phyloP scores from a whole-genome alignment of 2,329 filamentous ascomycete species.

The Endoconidiophora polonica region DNA sequence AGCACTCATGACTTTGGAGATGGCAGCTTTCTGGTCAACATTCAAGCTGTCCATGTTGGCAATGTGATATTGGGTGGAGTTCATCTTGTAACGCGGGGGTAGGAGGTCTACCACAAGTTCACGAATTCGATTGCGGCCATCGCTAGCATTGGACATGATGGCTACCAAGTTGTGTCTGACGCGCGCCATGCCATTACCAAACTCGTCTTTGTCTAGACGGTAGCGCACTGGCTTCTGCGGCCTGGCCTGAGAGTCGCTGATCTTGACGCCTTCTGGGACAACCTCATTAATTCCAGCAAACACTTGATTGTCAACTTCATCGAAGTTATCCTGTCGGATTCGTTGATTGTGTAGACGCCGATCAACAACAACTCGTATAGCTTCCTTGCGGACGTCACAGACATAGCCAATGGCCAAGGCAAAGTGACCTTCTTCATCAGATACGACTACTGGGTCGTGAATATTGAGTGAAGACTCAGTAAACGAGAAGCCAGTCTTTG shows the following conservation, averaged over 20 bases:
- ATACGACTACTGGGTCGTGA: constrained; percentile 90
- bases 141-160: constrained; percentile 67
- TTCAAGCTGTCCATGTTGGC: constrained; percentile 52
- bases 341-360: constrained; percentile 75
- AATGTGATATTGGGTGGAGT: constrained; percentile 46
- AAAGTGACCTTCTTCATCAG: constrained; percentile 88
- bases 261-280: constrained; percentile 13
- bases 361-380: constrained; percentile 80
- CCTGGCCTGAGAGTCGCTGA: not conserved
- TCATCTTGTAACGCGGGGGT: constrained; percentile 54
- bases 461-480: constrained; percentile 73
- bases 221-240: constrained; percentile 40
- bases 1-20: constrained; percentile 90
- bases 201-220: constrained; percentile 91
- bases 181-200: constrained; percentile 92
- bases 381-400: constrained; percentile 53
- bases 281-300: constrained; percentile 91
- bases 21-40: constrained; percentile 68
- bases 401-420: constrained; percentile 87
- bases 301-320: constrained; percentile 60
- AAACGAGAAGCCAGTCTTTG: constrained; percentile 56
- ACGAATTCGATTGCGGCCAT: constrained; percentile 55
- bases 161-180: constrained; percentile 88
- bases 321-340: constrained; percentile 57
- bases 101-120: constrained; percentile 64